A percentile compares a stretch with the other conserved stretches of the same genome.
These are phyloP conservation scores for Phytophthora hibernalis DNA, from an alignment of 352 stramenopile species.

Conservation along the genomic window DNA sequence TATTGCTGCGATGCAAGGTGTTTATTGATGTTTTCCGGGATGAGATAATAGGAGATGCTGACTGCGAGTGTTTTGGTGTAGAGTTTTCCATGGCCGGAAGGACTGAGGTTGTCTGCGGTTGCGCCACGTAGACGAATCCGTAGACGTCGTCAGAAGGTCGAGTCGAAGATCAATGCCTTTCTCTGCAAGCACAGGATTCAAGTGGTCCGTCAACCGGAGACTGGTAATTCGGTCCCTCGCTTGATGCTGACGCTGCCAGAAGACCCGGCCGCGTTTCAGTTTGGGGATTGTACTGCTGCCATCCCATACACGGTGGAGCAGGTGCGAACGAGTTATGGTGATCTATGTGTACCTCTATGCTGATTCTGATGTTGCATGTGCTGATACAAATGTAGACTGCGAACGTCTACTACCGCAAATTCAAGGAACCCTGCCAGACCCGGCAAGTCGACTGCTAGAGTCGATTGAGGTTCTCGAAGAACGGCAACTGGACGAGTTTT, in stretches of 20 bases:
- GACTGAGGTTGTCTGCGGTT: constrained; percentile 39
- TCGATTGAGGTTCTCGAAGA: constrained; percentile 58
- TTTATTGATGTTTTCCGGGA: background rate
- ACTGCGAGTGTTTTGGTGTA: constrained; percentile 15
- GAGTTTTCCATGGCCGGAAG: constrained; percentile 63
- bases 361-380: background rate
- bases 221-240: constrained; percentile 32
- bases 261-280: constrained; percentile 53
- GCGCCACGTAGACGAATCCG: background rate
- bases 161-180: constrained; percentile 41
- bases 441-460: constrained; percentile 54
- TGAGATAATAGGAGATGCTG: background rate
- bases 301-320: constrained; percentile 73
- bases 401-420: constrained; percentile 83
- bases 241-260: constrained; percentile 46
- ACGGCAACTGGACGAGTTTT: constrained; percentile 57
- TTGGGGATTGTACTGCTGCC: constrained; percentile 53
- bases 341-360: background rate
- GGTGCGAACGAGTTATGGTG: constrained; percentile 29
- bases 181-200: constrained; percentile 53
- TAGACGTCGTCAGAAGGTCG: constrained; percentile 12
- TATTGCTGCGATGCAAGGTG: constrained; percentile 52
- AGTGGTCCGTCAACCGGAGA: constrained; percentile 39
- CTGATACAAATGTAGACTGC: constrained; percentile 41
- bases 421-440: constrained; percentile 81